Base-by-base conservation (phyloP, 108 stramenopile species). In the Nitzschia sp. region DNA sequence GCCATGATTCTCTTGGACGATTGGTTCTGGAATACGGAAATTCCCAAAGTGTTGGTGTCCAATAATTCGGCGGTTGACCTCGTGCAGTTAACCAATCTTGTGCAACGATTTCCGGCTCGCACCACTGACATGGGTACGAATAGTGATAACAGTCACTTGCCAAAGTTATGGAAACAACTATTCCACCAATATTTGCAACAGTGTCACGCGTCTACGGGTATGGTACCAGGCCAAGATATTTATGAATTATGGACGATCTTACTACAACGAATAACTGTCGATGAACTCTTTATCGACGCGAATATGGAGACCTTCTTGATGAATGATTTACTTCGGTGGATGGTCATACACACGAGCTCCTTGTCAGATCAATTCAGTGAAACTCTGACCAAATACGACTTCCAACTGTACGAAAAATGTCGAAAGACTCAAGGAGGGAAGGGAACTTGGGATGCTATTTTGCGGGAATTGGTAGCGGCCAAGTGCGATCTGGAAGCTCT, bases 291-390 rank as follows among this genome's bases (percentile, higher is more conserved):
- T 48, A 56, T 30, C 25, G 34, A 68, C 38, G 32, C 87, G 23
- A 52, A 59, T 5, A 36, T 89, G 28, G 80, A 89, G 48, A 29
- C 35, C 3, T 90, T 92, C 44, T 69, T 89, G 58, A 71, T 89
- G 70, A 89, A 90, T 45, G 80, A 90, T 73, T 44, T 93, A 2
- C 71, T 93, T 19, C 63, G 79, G 45, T 93, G 92, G 92, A 73
- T 87, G 19, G 62, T 90, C 23, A 47, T 87, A 32, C 92, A 90
- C 64, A 77, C 86, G 8, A 77, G 85, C 38, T 53, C 73, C 5
- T 22, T 71, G 31, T 68, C 74, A 8, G 58, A 47, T 8, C 54
- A 50, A 50, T 22, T 25, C 34, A n/a, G 48, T 45, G 36, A 17
- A 11, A 16, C 52, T 8, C 45, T 70, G 13, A 63, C 72, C 13